Evolutionary conservation across 1,284 basidiomycete species (phyloP), one percentile per base, ranked within the genome.

Genomic region (Ganoderma lucidum): DNA sequence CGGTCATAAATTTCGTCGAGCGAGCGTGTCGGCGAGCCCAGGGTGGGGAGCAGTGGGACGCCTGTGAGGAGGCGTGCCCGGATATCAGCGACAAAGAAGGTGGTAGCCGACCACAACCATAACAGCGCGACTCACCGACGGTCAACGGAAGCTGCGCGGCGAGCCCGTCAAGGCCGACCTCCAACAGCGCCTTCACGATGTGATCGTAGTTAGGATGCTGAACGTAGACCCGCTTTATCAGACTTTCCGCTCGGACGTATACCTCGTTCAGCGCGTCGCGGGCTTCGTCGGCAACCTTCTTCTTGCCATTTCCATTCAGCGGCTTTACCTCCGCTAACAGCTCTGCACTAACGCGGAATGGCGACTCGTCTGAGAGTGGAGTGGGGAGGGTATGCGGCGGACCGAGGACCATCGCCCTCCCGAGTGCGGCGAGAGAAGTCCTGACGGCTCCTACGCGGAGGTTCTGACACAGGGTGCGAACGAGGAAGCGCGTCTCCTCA

Each of bases 181-280:
- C 79, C n/a, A 92, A 81, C 41, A 95, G 79, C 15, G 90, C 94
- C 2, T 82, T 80, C 6, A 93, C 84, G 48, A 98, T 91, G 75
- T 96, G 86, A 62, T 91, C 90, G 77, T 96, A 96, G 78, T 95
- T 94, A 17, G 96, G 96, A 83, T 97, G 96, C 67, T 93, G 89
- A 15, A 94, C 94, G 77, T 93, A 97, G 0, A 94, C 90, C 72
- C 88, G 88, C 75, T 91, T 89, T 12, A 98, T 80, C 30, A 94
- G 75, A 6, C 82, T 85, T 76, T 93, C 91, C 2, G 93, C 92
- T 48, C 78, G 78, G 5, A 81, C 71, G 75, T 88, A 91, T 51
- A 82, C 84, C 3, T 76, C 78, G 58, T 83, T 77, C 15, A 93
- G 78, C 32, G 84, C 80, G 39, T 86, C 83, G 60, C 84, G 83